Evolutionary conservation across 2,329 filamentous ascomycete genomes (phyloP), one percentile per base, ranked within the genome.

Genomic region (Colletotrichum nymphaeae): DNA sequence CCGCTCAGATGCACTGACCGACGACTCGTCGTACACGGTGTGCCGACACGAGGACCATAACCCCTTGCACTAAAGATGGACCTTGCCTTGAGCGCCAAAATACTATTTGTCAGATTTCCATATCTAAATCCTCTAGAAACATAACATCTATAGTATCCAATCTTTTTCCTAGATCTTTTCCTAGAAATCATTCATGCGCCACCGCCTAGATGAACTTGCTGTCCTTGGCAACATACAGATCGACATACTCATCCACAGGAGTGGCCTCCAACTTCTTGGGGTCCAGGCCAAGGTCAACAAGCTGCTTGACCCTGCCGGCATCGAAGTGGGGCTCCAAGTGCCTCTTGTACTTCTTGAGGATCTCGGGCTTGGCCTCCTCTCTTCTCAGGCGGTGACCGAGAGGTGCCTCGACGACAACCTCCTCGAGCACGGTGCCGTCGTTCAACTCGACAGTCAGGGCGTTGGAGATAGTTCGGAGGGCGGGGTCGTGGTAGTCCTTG

Each of bases 301-400:
- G 89, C 86, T 97, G 88, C 86, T 96, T 90, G 64, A 98, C 94
- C 81, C 92, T 92, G 62, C 89, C 87, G 81, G 94, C 89, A 74
- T 91, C 87, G 84, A 93, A 97, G 87, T 98, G 96, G 67, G 93
- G 94, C 79, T 89, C 90, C 64, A 98, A 87, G 85, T 99, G 97
- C 82, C 94, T 92, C 92, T 95, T 93, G 88, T 95, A 99, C 89
- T 99, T 99, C 84, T 91, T 92, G 78, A 98, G 86, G 78, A 99
- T 98, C 85, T 97, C 94, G 72, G 97, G 97, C 91, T 98, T 98
- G 78, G 97, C 97, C 90, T 99, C 97, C 79, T 98, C 95, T 79
- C 96, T 92, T 77, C 97, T 90, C 81, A 97, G 88, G 77, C 93
- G 93, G 88, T 99, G 97, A 79, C 97, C 97, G 53, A 99, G 91